Conservation (phyloP, 805 yeast species). For the Brettanomyces anomalus region DNA sequence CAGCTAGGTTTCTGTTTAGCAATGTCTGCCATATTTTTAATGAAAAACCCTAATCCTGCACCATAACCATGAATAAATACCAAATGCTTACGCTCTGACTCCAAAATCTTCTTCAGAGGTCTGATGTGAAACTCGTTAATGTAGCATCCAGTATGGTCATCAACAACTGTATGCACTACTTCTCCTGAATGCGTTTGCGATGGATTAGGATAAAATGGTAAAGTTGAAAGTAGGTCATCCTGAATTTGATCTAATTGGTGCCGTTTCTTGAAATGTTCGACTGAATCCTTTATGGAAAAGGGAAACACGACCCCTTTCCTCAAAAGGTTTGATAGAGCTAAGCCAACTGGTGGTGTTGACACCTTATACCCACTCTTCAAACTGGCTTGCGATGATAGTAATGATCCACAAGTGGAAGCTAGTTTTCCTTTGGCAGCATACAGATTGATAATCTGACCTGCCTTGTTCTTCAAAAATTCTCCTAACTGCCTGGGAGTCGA, state of each 20-base stretch:
- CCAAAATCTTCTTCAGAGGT: slow-evolving; percentile 20
- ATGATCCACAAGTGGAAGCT: no score
- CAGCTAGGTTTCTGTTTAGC: slow-evolving; percentile 35
- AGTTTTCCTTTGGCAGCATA: no score
- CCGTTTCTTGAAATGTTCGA: slow-evolving; percentile 37
- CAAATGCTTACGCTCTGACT: slow-evolving; percentile 33
- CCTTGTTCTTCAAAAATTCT: no score
- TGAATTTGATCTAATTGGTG: slow-evolving; percentile 25
- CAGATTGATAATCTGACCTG: no score
- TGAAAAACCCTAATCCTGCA: slow-evolving; percentile 78
- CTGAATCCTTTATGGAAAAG: slow-evolving; percentile 39
- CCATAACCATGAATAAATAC: slow-evolving; percentile 91
- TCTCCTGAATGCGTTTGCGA: slow-evolving; percentile 39
- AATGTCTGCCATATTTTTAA: slow-evolving; percentile 49
- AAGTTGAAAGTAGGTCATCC: slow-evolving; percentile 35
- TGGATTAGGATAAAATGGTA: slow-evolving; percentile 51
- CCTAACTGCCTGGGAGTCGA: no score
- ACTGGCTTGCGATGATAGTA: not conserved
- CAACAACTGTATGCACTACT: slow-evolving; percentile 47
- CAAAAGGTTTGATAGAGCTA: slow-evolving; percentile 47
- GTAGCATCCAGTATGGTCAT: slow-evolving; percentile 34
- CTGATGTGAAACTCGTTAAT: slow-evolving; percentile 71
- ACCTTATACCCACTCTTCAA: slow-evolving; percentile 28
- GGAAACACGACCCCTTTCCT: slow-evolving; percentile 44
- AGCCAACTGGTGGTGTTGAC: slow-evolving; percentile 60